These are phyloP conservation scores for Huntiella abstrusa DNA, from an alignment of 2,329 filamentous ascomycete genomes.

Conservation along the genomic window DNA sequence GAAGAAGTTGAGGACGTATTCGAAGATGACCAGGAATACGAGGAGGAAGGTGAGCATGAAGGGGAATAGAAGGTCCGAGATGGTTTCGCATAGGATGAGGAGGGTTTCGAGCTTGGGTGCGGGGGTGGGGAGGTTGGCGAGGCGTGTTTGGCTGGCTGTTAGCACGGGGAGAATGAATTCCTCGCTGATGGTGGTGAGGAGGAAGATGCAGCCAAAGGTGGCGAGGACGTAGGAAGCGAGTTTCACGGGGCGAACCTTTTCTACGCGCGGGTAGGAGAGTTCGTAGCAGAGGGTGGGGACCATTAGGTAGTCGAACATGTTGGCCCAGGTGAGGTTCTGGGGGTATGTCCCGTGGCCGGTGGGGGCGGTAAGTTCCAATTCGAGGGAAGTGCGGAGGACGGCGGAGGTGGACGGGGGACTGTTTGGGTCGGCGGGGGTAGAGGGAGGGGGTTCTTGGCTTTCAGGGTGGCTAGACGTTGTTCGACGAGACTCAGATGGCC, in stretches of 20 bases:
- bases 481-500: constrained; percentile 82
- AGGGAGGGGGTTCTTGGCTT: constrained; percentile 50
- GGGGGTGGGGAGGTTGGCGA: constrained; percentile 16
- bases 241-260: constrained; percentile 57
- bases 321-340: constrained; percentile 61
- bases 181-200: constrained; percentile 77
- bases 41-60: constrained; percentile 94
- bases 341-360: constrained; percentile 83
- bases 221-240: constrained; percentile 73
- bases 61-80: constrained; percentile 80
- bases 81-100: constrained; percentile 73
- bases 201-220: constrained; percentile 89
- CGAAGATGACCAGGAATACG: constrained; percentile 95
- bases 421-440: constrained; percentile 52
- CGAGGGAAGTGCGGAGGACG: constrained; percentile 64
- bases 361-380: constrained; percentile 77
- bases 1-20: constrained; percentile 86
- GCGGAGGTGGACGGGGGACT: constrained; percentile 20
- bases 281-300: constrained; percentile 97
- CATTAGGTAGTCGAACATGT: constrained; percentile 73
- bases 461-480: constrained; percentile 54
- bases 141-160: constrained; percentile 42
- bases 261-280: constrained; percentile 75
- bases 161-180: constrained; percentile 91
- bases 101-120: constrained; percentile 36